Evolutionary conservation across 768 basidiomycete species (phyloP), one percentile per base, ranked within the genome.

Genomic region (Boletellus ananas): DNA sequence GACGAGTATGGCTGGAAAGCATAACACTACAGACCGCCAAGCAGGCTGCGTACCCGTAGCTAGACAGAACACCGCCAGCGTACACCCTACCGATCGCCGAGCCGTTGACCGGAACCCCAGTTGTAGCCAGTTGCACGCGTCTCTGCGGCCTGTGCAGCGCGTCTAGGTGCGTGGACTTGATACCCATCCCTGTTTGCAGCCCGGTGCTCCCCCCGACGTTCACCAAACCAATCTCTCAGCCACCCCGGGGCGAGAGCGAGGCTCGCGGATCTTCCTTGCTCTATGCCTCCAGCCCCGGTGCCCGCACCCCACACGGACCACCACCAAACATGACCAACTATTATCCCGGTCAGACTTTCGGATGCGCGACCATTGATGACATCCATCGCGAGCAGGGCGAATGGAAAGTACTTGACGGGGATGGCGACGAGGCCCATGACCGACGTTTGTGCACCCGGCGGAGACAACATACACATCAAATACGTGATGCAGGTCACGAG

Each of bases 241-340:
- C 81, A 90, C 29, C 54, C 60, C 9, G 85, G 86, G 20, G 85
- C 87, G 39, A 55, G 66, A n/a, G 69, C 80, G 49, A 63, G 74
- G 18, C 49, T 35, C 16, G 67, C 67, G 50, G 80, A 65, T 9
- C 65, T 57, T 1, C 81, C 74, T 29, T 54, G 61, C 17, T 67
- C 65, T 34, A 56, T 43, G 33, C 67, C 75, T 23, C 76, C 59
- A 58, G 63, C 75, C n/a, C 73, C 62, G 16, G 66, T 70, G 29
- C 71, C 70, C 9, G 65, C 50, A 21, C 79, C 78, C 75, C 83
- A 83, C 8, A 89, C 74, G 21, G 71, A 62, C 83, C 83, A 88
- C 83, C 85, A 90, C 87, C 89, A 93, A 9, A 79, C 63, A 62
- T 94, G 90, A 0, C 91, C 91, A 3, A 84, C 78, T 29, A 89